Evolutionary conservation across 2,329 filamentous ascomycete species (phyloP).

Genomic region (Reticulascus tulasneorum): DNA sequence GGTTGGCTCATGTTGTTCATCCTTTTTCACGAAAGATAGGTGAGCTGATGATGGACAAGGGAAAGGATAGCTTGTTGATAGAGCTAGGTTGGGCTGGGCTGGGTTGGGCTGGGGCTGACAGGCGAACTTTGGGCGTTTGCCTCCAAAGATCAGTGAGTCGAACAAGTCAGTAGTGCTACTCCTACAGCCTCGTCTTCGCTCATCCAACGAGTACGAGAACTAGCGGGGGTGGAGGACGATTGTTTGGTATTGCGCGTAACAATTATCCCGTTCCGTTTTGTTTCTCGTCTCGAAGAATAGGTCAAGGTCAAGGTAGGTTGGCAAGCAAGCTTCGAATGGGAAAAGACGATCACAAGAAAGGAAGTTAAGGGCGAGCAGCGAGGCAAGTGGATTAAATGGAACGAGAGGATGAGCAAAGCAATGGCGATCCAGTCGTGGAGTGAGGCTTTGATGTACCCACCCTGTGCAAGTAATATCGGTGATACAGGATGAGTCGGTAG

Average conservation of each 20-base stretch:
- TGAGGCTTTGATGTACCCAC: slow-evolving; percentile 17
- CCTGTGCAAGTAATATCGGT: slow-evolving; percentile 15
- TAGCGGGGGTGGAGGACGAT: slow-evolving; percentile 5
- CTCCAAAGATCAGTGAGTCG: not conserved
- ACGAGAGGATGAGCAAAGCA: slow-evolving; percentile 14
- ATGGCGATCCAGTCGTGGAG: slow-evolving; percentile 14
- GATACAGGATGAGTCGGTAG: slow-evolving; percentile 8
- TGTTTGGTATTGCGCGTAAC: slow-evolving; percentile 5
- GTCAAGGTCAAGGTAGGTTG: slow-evolving; percentile 5
- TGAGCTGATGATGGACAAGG: slow-evolving; percentile 4
- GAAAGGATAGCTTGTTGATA: slow-evolving; percentile 1
- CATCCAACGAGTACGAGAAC: slow-evolving; percentile 8
- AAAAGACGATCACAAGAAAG: slow-evolving; percentile 3
- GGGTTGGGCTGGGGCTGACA: not conserved
- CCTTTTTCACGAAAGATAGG: not conserved
- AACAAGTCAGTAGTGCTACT: slow-evolving; percentile 5
- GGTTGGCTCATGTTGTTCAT: slow-evolving; percentile 12
- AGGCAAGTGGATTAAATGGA: slow-evolving; percentile 14
- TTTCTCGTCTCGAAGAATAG: slow-evolving; percentile 1
- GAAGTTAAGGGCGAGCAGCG: slow-evolving; percentile 4
- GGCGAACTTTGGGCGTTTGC: slow-evolving; percentile 2
- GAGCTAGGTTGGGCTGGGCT: slow-evolving; percentile 1
- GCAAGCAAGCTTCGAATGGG: slow-evolving; percentile 2
- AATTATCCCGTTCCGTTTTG: not conserved
- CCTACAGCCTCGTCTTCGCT: slow-evolving; percentile 12